Evolutionary conservation across 345 rosid species (phyloP).

Genomic region (Ricinus communis): DNA sequence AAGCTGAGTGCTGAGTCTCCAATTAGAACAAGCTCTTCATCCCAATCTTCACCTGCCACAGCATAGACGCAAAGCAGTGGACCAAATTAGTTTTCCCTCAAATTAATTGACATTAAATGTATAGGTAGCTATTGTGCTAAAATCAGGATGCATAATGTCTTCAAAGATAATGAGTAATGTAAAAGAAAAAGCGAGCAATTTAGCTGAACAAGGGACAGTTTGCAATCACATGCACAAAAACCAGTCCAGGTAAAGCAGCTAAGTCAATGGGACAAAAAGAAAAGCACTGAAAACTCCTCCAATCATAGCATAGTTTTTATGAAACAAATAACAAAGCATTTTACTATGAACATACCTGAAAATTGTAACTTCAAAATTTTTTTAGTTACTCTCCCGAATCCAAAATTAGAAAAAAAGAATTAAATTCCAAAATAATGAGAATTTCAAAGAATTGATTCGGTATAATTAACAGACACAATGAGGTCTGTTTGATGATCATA

Average conservation of each 20-base stretch:
- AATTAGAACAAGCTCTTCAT: conserved; percentile 30
- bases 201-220: conserved; percentile 7
- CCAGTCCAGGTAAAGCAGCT: too few species aligned
- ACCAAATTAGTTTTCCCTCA: conserved; percentile 7
- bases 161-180: neutral
- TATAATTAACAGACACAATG: neutral
- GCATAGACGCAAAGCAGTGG: neutral
- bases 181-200: neutral
- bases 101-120: neutral
- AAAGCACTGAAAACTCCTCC: neutral
- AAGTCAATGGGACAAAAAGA: neutral
- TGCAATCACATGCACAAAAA: conserved; percentile 15
- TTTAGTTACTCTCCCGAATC: neutral
- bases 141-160: neutral
- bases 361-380: neutral
- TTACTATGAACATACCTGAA: neutral
- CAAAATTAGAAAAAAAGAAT: neutral
- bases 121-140: neutral
- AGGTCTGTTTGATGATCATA: neutral
- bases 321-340: too few species aligned
- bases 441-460: neutral
- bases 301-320: neutral
- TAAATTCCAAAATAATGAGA: neutral
- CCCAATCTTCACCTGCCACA: conserved; percentile 38
- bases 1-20: conserved; percentile 14